Evolutionary conservation across 169 alveolate species (phyloP).

Genomic region (Plasmodium inui): DNA sequence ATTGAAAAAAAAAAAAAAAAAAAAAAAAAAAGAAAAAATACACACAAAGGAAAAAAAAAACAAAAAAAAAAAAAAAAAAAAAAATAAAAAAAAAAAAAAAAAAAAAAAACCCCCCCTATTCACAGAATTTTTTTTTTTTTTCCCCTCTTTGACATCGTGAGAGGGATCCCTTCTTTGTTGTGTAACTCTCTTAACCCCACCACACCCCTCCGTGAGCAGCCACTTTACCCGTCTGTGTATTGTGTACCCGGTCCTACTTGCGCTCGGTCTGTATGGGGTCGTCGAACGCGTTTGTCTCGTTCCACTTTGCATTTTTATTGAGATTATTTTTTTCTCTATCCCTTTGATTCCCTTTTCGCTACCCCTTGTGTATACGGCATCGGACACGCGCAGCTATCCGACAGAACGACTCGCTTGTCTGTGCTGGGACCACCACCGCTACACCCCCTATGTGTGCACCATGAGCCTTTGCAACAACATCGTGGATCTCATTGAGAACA

Average conservation of each 20-base stretch:
- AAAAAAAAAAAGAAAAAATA: no score
- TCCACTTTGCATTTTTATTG: neutral
- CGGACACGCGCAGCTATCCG: no score
- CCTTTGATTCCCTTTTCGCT: neutral
- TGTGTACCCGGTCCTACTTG: neutral
- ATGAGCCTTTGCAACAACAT: constrained; percentile 32
- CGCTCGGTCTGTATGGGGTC: neutral
- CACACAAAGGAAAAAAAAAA: no score
- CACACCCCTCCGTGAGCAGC: neutral
- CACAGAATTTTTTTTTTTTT: neutral
- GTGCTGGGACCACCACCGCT: no score
- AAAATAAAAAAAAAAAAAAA: no score
- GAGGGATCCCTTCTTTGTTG: neutral
- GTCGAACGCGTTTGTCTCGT: neutral
- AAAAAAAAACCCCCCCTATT: neutral
- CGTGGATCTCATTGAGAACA: constrained; percentile 17
- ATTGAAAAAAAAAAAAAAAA: no score
- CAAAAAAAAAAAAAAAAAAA: no score
- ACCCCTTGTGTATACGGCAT: neutral
- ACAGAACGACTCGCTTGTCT: no score
- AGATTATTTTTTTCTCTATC: neutral
- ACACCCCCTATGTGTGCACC: neutral
- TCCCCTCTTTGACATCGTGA: neutral
- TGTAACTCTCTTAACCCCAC: neutral
- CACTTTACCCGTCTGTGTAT: neutral